These are phyloP conservation scores for Gaultheria prostrata DNA, from an alignment of 148 eudicot species.

Conservation along the genomic window DNA sequence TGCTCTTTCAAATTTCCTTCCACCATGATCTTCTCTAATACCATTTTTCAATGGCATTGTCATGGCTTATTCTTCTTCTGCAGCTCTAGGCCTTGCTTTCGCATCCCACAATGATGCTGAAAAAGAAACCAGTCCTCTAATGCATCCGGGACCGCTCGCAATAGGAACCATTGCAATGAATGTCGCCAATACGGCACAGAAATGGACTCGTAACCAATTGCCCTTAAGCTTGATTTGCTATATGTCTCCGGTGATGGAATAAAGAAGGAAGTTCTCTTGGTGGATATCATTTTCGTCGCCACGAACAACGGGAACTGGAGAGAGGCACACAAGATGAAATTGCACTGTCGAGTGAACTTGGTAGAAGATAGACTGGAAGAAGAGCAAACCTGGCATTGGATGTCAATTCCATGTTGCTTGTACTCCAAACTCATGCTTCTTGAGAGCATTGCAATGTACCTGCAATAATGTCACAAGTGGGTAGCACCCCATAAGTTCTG, in stretches of 20 bases:
- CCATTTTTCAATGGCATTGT: background rate
- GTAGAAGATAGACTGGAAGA: background rate
- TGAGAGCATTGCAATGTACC: conserved; percentile 59
- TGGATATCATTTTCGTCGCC: conserved; percentile 68
- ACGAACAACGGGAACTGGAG: conserved; percentile 64
- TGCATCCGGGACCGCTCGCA: conserved; percentile 40
- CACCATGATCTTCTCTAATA: no score
- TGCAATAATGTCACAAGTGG: conserved; percentile 17
- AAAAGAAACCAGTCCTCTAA: conserved; percentile 40
- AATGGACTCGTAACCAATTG: conserved; percentile 53
- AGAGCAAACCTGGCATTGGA: conserved; percentile 63
- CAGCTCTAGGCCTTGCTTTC: conserved; percentile 45
- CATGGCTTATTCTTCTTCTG: conserved; percentile 29
- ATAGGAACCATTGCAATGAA: conserved; percentile 41
- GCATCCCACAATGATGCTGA: conserved; percentile 38
- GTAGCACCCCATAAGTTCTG: no score
- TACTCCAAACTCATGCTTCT: conserved; percentile 57
- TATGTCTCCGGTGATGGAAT: conserved; percentile 58
- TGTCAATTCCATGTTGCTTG: conserved; percentile 68
- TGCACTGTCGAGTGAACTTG: background rate
- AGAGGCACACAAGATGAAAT: background rate
- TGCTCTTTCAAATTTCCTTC: no score
- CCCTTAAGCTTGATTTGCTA: conserved; percentile 48
- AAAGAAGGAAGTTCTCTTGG: conserved; percentile 56
- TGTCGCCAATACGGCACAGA: conserved; percentile 77